These are phyloP conservation scores for Diplodia scrobiculata DNA, from an alignment of 2,329 filamentous ascomycete species.

Conservation along the genomic window DNA sequence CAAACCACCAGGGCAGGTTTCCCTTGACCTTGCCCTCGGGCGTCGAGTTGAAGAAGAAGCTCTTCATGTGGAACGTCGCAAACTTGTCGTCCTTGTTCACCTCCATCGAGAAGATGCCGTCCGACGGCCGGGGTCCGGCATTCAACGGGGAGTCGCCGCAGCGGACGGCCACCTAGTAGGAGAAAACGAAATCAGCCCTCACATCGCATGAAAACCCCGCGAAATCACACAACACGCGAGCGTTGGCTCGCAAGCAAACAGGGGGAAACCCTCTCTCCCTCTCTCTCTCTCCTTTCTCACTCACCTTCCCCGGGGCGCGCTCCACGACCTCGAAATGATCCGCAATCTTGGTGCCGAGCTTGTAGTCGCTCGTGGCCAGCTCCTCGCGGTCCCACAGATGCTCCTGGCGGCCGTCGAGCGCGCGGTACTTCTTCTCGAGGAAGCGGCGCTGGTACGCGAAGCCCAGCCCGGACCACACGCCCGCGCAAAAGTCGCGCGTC, in stretches of 20 bases:
- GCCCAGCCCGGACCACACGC: constrained; percentile 44
- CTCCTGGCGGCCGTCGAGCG: constrained; percentile 38
- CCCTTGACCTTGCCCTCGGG: constrained; percentile 39
- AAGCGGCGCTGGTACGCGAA: constrained; percentile 43
- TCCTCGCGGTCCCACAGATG: constrained; percentile 44
- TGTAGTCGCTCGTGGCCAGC: constrained; percentile 40
- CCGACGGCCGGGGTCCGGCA: constrained; percentile 37
- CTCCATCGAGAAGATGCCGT: constrained; percentile 46
- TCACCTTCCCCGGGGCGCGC: constrained; percentile 42
- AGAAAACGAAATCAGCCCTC: constrained; percentile 25
- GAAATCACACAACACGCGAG: too few species aligned
- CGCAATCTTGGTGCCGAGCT: constrained; percentile 43
- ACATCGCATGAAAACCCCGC: not conserved
- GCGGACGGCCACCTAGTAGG: constrained; percentile 41
- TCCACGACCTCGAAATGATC: constrained; percentile 50
- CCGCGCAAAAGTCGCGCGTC: constrained; percentile 44
- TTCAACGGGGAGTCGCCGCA: constrained; percentile 45
- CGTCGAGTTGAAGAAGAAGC: constrained; percentile 45
- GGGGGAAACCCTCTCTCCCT: too few species aligned
- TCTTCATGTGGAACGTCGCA: constrained; percentile 47
- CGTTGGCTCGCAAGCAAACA: too few species aligned
- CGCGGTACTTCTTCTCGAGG: constrained; percentile 43
- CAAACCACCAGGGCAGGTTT: constrained; percentile 39
- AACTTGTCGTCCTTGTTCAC: constrained; percentile 43
- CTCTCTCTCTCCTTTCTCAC: not conserved